Evolutionary conservation across 176 grass and related monocot genomes (phyloP).

Genomic region (Rhynchospora pubera): DNA sequence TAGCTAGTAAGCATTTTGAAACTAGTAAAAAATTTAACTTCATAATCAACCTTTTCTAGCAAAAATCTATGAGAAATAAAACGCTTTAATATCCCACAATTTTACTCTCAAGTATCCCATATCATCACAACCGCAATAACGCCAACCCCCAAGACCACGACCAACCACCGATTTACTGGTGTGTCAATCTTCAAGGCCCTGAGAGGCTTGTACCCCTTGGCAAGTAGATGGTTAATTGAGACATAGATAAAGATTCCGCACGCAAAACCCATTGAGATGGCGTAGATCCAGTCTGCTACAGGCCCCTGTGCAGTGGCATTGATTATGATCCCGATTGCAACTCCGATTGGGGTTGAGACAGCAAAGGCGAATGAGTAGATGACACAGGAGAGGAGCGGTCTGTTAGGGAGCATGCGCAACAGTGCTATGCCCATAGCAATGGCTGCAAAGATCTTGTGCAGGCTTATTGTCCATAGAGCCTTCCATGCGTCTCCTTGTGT

Average conservation of each 20-base stretch:
- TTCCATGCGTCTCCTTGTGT: constrained; percentile 89
- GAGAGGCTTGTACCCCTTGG: constrained; percentile 67
- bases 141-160: constrained; percentile 57
- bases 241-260: constrained; percentile 89
- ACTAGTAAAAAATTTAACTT: background rate
- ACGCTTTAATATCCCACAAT: background rate
- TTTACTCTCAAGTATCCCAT: constrained; percentile 51
- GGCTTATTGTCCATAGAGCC: constrained; percentile 90
- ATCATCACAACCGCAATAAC: constrained; percentile 97
- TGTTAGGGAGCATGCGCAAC: constrained; percentile 68
- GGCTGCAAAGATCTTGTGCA: constrained; percentile 95
- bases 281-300: constrained; percentile 85
- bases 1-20: background rate
- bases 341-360: constrained; percentile 71
- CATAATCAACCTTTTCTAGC: background rate
- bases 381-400: constrained; percentile 60
- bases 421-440: constrained; percentile 94
- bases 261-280: constrained; percentile 85
- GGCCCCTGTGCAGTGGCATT: constrained; percentile 78
- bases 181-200: constrained; percentile 39
- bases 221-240: constrained; percentile 84
- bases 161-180: constrained; percentile 43
- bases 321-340: constrained; percentile 76
- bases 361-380: constrained; percentile 81
- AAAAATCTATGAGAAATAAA: background rate